Evolutionary conservation across 768 basidiomycete genomes (phyloP), one percentile per base, ranked within the genome.

Genomic region (Russula olivacea): DNA sequence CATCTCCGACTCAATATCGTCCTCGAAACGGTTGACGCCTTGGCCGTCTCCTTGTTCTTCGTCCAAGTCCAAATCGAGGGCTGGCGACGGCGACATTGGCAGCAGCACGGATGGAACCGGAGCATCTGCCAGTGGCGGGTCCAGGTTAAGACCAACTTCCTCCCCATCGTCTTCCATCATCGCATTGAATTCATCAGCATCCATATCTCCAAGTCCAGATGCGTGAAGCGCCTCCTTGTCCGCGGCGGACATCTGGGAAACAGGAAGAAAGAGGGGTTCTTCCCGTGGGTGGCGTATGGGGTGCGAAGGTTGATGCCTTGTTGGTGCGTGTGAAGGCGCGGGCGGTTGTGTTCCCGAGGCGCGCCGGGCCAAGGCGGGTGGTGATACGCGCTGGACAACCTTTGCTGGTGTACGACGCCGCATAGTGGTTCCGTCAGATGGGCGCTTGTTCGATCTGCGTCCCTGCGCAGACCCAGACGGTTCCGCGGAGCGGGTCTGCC

Each of bases 121-220:
- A 54, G 52, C n/a, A 40, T 55, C 56, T 23, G 47, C 8, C 36
- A 36, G 47, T 28, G 36, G 47, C 17, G 36, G 7, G 17, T 30
- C 49, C 43, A 45, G 36, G 41, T 57, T 66, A 41, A 69, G 65
- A 40, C 66, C 71, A 50, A 76, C 80, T 68, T 87, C 85, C 63
- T 82, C 82, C 12, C 79, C 84, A 2, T 85, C 83, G 30, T 77
- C 84, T 58, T 83, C 82, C 21, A 87, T 72, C 76, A 87, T 78
- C 28, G 79, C 83, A 23, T 75, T 78, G 40, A 90, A 72, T 70
- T 89, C 87, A 25, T 83, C 79, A 6, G 73, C 77, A 61, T 78
- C 76, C 88, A 91, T 88, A 63, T 78, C 76, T 3, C 85, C 87
- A 32, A 91, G 74, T 5, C 88, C 88, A 1, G 85, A 83, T 30